Evolutionary conservation across 768 basidiomycete species (phyloP).

Genomic region (Boletus speciosus): DNA sequence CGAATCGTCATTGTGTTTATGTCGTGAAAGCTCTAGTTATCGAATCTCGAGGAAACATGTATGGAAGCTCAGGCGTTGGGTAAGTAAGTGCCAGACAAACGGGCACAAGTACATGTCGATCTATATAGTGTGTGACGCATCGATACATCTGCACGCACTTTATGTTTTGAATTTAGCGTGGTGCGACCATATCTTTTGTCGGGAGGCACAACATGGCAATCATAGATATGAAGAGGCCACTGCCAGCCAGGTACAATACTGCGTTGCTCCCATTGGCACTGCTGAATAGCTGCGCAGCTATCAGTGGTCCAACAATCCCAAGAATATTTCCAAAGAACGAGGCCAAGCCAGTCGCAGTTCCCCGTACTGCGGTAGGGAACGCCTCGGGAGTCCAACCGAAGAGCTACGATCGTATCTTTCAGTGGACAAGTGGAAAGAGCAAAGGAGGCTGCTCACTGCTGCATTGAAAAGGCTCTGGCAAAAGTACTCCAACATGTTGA

Average conservation of each 20-base stretch:
- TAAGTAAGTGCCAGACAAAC: too few species aligned
- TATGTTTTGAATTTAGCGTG: not conserved
- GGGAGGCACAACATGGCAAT: conserved; percentile 7
- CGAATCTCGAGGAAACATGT: too few species aligned
- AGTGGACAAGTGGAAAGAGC: not conserved
- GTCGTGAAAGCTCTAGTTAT: too few species aligned
- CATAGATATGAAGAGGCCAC: conserved; percentile 9
- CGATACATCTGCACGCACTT: too few species aligned
- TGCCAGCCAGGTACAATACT: conserved; percentile 12
- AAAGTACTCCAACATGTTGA: conserved; percentile 9
- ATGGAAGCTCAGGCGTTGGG: too few species aligned
- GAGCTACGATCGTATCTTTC: conserved; percentile 4
- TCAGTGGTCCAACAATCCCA: not conserved
- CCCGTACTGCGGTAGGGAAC: conserved; percentile 13
- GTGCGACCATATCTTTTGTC: conserved; percentile 12
- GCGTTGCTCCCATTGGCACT: not conserved
- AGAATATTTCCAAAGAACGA: conserved; percentile 1
- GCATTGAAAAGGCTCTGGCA: conserved; percentile 9
- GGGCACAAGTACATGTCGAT: not conserved
- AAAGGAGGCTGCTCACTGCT: not conserved
- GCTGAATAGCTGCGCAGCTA: conserved; percentile 6
- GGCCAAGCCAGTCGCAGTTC: conserved; percentile 10
- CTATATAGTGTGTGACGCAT: too few species aligned
- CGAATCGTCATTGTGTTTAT: too few species aligned
- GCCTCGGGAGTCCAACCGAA: conserved; percentile 17